phyloP scores from a whole-genome alignment of 148 eudicot species.

The Fallopia convolvulus region DNA sequence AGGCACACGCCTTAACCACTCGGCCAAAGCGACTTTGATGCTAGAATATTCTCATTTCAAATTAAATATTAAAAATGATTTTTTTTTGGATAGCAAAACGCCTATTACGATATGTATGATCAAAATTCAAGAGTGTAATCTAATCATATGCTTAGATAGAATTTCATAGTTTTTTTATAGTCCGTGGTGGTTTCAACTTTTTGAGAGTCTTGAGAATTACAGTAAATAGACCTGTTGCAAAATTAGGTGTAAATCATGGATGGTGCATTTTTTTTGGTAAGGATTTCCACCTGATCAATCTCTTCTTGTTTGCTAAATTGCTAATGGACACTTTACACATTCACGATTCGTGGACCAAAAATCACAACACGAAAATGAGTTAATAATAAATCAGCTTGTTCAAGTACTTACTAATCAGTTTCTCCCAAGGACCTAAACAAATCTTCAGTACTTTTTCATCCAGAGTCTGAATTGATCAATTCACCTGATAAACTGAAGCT shows the following conservation, averaged over 20 bases:
- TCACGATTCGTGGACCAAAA: background rate
- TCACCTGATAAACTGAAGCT: too few species aligned
- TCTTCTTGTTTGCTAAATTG: background rate
- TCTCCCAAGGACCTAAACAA: background rate
- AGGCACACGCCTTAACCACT: slow-evolving; percentile 99
- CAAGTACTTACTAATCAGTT: background rate
- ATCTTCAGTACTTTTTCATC: background rate
- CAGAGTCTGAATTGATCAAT: background rate
- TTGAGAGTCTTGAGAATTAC: too few species aligned
- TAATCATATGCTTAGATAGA: too few species aligned
- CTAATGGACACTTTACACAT: background rate
- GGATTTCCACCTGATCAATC: background rate
- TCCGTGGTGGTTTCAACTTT: too few species aligned
- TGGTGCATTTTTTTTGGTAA: background rate
- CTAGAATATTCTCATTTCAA: too few species aligned
- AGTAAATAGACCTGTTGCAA: too few species aligned
- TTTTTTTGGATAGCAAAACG: too few species aligned
- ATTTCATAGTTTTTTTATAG: too few species aligned
- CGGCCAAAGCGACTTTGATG: slow-evolving; percentile 88
- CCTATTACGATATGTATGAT: too few species aligned
- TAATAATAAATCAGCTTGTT: background rate
- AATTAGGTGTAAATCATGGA: background rate
- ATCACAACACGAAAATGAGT: background rate
- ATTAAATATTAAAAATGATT: too few species aligned
- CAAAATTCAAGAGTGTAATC: too few species aligned